Evolutionary conservation across 768 basidiomycete species (phyloP), one percentile per base, ranked within the genome.

Genomic region (Suillus lakei): DNA sequence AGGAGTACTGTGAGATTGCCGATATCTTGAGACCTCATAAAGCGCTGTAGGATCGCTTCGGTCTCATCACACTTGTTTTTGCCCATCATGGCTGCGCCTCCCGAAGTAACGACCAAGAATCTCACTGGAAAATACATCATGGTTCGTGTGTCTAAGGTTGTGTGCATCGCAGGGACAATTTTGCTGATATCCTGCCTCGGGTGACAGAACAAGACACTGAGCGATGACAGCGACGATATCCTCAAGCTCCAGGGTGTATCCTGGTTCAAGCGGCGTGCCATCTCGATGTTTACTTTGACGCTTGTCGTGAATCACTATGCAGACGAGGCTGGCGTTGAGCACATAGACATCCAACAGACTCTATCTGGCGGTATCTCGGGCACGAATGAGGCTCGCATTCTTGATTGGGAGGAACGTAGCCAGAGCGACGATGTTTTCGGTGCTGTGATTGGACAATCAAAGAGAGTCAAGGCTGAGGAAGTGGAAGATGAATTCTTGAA

Each of bases 221-320:
- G 88, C 46, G 90, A 89, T 69, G 70, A 72, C 36, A 82, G 83
- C 5, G 91, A 92, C 61, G 81, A 81, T 32, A 88, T 94, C 66
- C 86, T 94, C 48, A 73, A 75, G 38, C 79, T 90, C 3, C 92
- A 93, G 73, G 92, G 92, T 59, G 82, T 94, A 38, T 74, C 88
- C 39, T 94, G 92, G 92, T 65, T 88, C 54, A 90, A 81, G 68
- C 86, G 92, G 68, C 87, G 83, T 64, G 83, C 84, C 30, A 92
- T 94, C 70, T 63, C 72, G 28, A 38, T 80, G 32, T 88, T 84
- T 38, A 86, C 84, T 21, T 70, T 93, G 54, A 90, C 87, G 28
- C 84, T 93, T 44, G 62, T 62, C 51, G 73, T 92, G 71, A 90
- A 86, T 64, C 91, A 93, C 71, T 86, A 83, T 79, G 88, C 83